Evolutionary conservation across 1,284 basidiomycete genomes (phyloP), one percentile per base, ranked within the genome.

Genomic region (Stygiomarasmius scandens): DNA sequence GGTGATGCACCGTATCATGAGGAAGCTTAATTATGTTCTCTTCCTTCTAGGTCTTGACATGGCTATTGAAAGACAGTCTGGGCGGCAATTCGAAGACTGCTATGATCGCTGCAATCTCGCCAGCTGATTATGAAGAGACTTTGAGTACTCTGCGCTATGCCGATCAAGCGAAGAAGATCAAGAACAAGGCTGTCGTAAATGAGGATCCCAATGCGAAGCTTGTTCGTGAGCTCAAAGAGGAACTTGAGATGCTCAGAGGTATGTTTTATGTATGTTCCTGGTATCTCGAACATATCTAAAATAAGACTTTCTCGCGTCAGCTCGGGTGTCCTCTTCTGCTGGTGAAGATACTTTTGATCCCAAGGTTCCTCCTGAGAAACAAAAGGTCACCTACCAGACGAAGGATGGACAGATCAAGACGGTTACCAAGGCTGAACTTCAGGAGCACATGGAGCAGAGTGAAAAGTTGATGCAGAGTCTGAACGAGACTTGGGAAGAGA

Each of bases 181-280:
- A 96, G 87, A 99, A 98, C 75, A 97, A 98, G 80, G 96, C 96
- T 16, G 87, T 98, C 52, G 93, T 99, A 66, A 99, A 99, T 74
- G 96, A 99, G 75, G 96, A 99, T 81, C 96, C 97, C 19, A 99
- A 98, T 69, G 96, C 96, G 69, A 98, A 95, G 78, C 88, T 98
- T 56, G 96, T 98, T 55, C 91, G 96, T 52, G 96, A 98, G 74
- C 89, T 98, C 70, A 98, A 98, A 74, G 96, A 98, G 77, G 97
- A 99, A 75, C 80, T 99, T 48, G 94, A 97, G 72, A 80, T 90
- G 79, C 85, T 93, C 52, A 80, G 90, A 78, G 84, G 92, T 91
- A 71, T n/a, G 48, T 41, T 46, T 64, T 82, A 64, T 68, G 55
- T 56, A 60, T 66, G 65, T 65, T 63, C 63, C 54, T 64, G 60